Base-by-base conservation (phyloP, 1,284 basidiomycete genomes). In the Pseudozyma flocculosa region DNA sequence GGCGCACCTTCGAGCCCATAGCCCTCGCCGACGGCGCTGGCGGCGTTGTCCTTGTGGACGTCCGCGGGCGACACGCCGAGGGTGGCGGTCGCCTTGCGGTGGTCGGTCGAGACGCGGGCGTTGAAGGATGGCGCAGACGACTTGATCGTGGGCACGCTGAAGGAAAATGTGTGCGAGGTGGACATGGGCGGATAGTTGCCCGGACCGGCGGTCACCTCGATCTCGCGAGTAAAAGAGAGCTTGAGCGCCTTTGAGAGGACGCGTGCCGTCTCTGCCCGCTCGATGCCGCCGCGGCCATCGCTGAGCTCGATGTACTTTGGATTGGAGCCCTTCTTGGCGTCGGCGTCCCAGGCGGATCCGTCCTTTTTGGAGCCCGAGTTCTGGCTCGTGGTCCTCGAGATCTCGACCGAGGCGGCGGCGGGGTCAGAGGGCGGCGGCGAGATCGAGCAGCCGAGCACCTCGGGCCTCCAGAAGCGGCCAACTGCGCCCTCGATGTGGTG, bases 121-220 rank as follows among this genome's bases (percentile, higher is more conserved):
- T 53, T 48, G 41, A 60, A 49, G 7, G 50, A 43, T 2, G 60
- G 43, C 36, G 57, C 47, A 10, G 50, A 72, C 24, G 61, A 60
- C 42, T 56, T 62, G 51, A 61, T 52, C 44, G 63, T 72, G 38
- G 70, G 78, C 44, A 68, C 72, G 45, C 73, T 79, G 63, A 96
- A 96, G 4, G 89, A 88, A 79, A 97, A 97, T 0, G 87, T 88
- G 79, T 96, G 92, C 43, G 92, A 88, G 17, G 92, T 94, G 18
- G 89, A 90, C 1, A 90, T 46, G 22, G 72, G 72, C 22, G 70
- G 68, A 38, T 68, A 74, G 52, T 65, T 61, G 50, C 55, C 59
- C 42, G 70, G 70, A 5, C 69, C 68, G 7, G 70, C 64, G 3
- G 70, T 45, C 41, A 97, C 88, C 76, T 97, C 93, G 44, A 97